Percentiles rank a stretch among this genome's conserved stretches.
Conservation (phyloP, 129 eudicot genomes). For the Centella asiatica region DNA sequence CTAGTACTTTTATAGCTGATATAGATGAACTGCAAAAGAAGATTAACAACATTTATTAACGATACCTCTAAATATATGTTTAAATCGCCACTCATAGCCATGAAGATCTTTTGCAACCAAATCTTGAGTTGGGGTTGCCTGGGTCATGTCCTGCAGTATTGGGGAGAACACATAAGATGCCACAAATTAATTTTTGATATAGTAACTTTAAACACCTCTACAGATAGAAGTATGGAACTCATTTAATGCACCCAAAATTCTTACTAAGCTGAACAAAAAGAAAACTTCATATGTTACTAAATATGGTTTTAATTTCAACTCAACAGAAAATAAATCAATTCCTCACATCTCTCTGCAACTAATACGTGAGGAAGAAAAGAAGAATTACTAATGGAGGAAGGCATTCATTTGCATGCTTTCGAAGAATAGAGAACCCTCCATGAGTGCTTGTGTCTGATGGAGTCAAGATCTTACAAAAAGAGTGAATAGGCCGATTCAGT, state of each 20-base stretch:
- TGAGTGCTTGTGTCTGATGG: conserved; percentile 70
- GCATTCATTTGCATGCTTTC: conserved; percentile 67
- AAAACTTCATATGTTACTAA: neutral
- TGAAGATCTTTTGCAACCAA: conserved; percentile 65
- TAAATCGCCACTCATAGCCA: conserved; percentile 67
- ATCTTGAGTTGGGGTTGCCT: conserved; percentile 56
- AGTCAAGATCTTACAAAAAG: conserved; percentile 54
- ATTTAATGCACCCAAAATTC: neutral
- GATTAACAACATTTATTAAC: neutral
- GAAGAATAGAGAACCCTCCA: conserved; percentile 66
- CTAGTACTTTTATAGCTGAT: too few relatives aligned
- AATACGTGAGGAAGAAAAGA: neutral
- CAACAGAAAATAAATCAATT: too few relatives aligned
- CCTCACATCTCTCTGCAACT: too few relatives aligned
- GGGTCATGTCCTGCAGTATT: conserved; percentile 41
- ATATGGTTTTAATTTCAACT: neutral
- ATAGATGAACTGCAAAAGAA: neutral
- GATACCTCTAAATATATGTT: conserved; percentile 58
- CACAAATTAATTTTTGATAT: neutral
- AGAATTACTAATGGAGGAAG: conserved; percentile 50
- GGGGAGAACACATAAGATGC: neutral
- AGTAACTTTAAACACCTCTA: neutral
- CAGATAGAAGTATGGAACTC: neutral
- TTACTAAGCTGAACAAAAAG: neutral
- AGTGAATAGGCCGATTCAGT: conserved; percentile 33